Base-by-base conservation (phyloP, 106 monocot genomes). In the Ottelia alismoides region DNA sequence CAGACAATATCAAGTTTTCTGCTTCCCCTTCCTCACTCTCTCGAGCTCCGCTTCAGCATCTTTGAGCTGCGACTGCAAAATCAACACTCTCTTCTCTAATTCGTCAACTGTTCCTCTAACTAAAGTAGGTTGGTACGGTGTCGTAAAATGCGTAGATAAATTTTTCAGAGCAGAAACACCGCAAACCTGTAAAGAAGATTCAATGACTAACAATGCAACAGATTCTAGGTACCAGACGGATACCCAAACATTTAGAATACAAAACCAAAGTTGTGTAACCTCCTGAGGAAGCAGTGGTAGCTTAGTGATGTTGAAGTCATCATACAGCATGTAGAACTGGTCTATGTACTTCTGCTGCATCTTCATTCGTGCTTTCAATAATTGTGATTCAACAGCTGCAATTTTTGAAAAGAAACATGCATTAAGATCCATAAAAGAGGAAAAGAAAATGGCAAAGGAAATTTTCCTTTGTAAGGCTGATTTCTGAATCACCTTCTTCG, bases 291-390 rank as follows among this genome's bases (percentile, higher is more conserved):
- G 87, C 49, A 92, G 70, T 45, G 92, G 92, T 63, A 92, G 65
- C 58, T 92, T 87, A 21, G 92, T 87, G 57, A 92, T 92, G 55
- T 87, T 53, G 47, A 92, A 92, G 52, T 92, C 92, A 61, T 92
- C 92, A 61, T 92, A 92, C 30, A 92, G 56, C 79, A 74, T 80
- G 50, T 87, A 75, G 64, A 92, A 92, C 60, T 92, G 92, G 66
- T 87, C 65, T 12, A 92, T 80, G 27, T 92, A 92, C 61, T 92
- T 92, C 65, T 83, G 82, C 50, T 92, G 92, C 92, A 92, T 92
- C 43, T 61, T 64, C 55, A 83, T 80, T 23, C 92, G 76, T 30
- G 92, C 79, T 67, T 70, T 69, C 59, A 92, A 45, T 47, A 92
- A 60, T 55, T 80, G 86, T n/a, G 86, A 87, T 27, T 87, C 77